These are phyloP conservation scores for Priceomyces fermenticarens DNA, from an alignment of 805 yeast genomes.

Conservation along the genomic window DNA sequence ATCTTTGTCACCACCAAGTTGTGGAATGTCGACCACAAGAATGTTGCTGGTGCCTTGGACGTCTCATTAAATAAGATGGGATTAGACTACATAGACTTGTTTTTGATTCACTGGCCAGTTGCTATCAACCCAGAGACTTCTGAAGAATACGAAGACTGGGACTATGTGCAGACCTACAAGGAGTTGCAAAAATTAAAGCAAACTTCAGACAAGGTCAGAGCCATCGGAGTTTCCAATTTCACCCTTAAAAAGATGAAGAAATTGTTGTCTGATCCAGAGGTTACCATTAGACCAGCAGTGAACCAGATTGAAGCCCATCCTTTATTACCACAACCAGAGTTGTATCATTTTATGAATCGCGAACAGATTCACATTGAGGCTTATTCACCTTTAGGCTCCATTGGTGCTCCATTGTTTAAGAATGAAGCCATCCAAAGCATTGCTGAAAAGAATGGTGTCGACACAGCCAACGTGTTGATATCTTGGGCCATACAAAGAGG, in stretches of 20 bases:
- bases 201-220: slow-evolving; percentile 31
- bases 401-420: slow-evolving; percentile 33
- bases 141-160: slow-evolving; percentile 19
- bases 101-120: slow-evolving; percentile 75
- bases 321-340: slow-evolving; percentile 53
- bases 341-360: slow-evolving; percentile 49
- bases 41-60: slow-evolving; percentile 50
- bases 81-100: slow-evolving; percentile 70
- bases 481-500: slow-evolving; percentile 40
- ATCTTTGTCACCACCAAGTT: slow-evolving; percentile 68
- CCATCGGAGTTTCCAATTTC: slow-evolving; percentile 61
- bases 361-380: slow-evolving; percentile 31
- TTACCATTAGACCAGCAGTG: slow-evolving; percentile 43
- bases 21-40: slow-evolving; percentile 50
- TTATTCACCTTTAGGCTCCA: slow-evolving; percentile 34
- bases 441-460: slow-evolving; percentile 29
- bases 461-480: slow-evolving; percentile 33
- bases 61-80: slow-evolving; percentile 58
- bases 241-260: slow-evolving; percentile 42
- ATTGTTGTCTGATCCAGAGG: slow-evolving; percentile 36
- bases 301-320: slow-evolving; percentile 48
- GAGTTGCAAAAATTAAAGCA: slow-evolving; percentile 29
- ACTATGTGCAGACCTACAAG: slow-evolving; percentile 42
- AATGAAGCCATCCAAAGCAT: slow-evolving; percentile 23
- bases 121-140: slow-evolving; percentile 10